Base-by-base conservation (phyloP, 2,329 filamentous ascomycete species). In the Apiospora arundinis region DNA sequence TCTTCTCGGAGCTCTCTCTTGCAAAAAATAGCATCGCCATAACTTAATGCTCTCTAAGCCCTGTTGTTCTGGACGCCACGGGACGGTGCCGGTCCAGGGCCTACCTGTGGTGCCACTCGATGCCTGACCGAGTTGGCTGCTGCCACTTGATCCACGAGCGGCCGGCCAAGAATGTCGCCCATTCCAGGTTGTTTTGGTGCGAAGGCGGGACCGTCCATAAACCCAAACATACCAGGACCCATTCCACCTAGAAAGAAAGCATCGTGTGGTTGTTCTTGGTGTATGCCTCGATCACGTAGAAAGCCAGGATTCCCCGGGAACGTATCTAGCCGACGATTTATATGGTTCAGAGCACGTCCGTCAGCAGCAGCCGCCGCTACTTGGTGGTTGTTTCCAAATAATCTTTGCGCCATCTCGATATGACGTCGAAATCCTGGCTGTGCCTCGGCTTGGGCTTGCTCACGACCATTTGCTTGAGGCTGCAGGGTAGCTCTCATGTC, bases 61-160 rank as follows among this genome's bases (percentile, higher is more conserved):
- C 32, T 63, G 56, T 63, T 40, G 32, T 40, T 40, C 32, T 63
- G 56, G n/a, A 56, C 23, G 14, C 49, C 49, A 56, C 49, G 49
- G 49, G 49, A 25, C 18, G 56, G n/a, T 40, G 32, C 56, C 28
- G 32, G 56, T 9, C 56, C 56, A 40, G 56, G 18, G 32, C 32
- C 11, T 63, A 63, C 32, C 40, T 63, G 56, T n/a, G 32, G 32
- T 40, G 32, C 56, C 32, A 21, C 32, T 32, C n/a, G 56, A 4
- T 21, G 56, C n/a, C 28, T 40, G 8, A 2, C 32, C 32, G 56
- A 21, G 32, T 63, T 63, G 32, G 11, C 28, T 37, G 16, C 52
- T 60, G 52, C 52, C 28, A n/a, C 8, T 63, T 28, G 56, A 18
- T 7, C 32, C 32, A 40, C n/a, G 32, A 40, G 56, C 32, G 32